phyloP scores from a whole-genome alignment of 1,284 basidiomycete genomes.

The Leccinum fallax region DNA sequence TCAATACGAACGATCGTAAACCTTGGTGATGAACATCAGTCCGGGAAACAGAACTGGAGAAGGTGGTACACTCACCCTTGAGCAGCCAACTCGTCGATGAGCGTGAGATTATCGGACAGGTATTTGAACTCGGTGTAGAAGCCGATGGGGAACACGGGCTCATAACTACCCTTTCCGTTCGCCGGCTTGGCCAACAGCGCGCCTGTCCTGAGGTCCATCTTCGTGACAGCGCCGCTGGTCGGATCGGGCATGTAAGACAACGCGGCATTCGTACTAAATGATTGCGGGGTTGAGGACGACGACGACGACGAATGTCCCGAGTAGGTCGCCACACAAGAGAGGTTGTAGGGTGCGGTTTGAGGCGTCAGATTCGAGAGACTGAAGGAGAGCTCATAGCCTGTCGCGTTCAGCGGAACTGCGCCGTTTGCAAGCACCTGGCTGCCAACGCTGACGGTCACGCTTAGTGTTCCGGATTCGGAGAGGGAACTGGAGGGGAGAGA shows the following conservation, averaged over 20 bases:
- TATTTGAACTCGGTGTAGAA: conserved; percentile 75
- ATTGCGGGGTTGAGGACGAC: conserved; percentile 35
- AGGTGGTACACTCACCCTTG: conserved; percentile 53
- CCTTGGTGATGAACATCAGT: conserved; percentile 20
- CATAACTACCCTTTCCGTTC: conserved; percentile 49
- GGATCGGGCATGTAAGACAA: conserved; percentile 65
- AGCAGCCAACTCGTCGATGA: conserved; percentile 56
- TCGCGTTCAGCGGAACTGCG: conserved; percentile 32
- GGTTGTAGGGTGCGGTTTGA: conserved; percentile 29
- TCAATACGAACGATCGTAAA: conserved; percentile 35
- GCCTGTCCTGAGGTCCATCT: conserved; percentile 72
- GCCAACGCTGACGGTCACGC: conserved; percentile 26
- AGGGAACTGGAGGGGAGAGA: conserved; percentile 27
- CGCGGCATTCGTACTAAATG: conserved; percentile 46
- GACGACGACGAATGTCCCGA: conserved; percentile 19
- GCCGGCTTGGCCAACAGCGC: conserved; percentile 60
- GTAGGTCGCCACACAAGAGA: conserved; percentile 32
- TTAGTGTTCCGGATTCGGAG: conserved; percentile 24
- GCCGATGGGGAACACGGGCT: conserved; percentile 68
- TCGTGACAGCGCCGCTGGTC: conserved; percentile 53
- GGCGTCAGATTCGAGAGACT: conserved; percentile 25
- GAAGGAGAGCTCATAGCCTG: conserved; percentile 29
- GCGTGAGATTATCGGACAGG: conserved; percentile 54
- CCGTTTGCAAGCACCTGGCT: conserved; percentile 26
- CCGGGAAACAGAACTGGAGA: not conserved